Base-by-base conservation (phyloP, 176 grass and related monocot species). In the Tillandsia leiboldiana region DNA sequence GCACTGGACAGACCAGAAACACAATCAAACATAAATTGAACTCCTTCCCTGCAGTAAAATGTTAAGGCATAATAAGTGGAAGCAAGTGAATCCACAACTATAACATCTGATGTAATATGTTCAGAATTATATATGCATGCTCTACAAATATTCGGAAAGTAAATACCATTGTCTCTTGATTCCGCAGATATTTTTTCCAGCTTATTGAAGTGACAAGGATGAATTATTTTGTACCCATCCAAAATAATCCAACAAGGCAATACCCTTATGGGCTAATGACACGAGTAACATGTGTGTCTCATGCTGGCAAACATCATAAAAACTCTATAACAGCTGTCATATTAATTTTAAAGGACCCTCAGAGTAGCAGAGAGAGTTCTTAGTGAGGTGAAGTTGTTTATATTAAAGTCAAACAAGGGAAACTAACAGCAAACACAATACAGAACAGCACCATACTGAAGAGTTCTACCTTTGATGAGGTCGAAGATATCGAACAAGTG, bases 21-120 rank as follows among this genome's bases (percentile, higher is more conserved):
- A 90, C 89, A 99, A 74, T 93, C 86, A 79, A 99, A 93, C 89
- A 93, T 99, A 83, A 99, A 93, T 28, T 90, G 94, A 84, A 99
- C 89, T 82, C 94, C 89, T 84, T 93, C 94, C 77, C 94, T 93
- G 89, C 84, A 86, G 78, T 73, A 70, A 75, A 75, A 73, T 50
- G 63, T 64, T 67, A 81, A 48, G 65, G 80, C 65, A 77, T 80
- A 51, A 77, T 27, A 65, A 77, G 15, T 53, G 27, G 20, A 76
- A 75, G 51, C 20, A 61, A 65, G 24, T 48, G 59, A 72, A 82
- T 50, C 24, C 69, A 75, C 27, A 67, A 28, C 24, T 53, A 69
- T 50, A 81, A 13, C 33, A 18, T 18, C 54, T 59, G 54, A 58
- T n/a, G 52, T 58, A 58, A 58, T 7, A 58, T 6, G 54, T n/a